Percentiles rank a stretch among this genome's conserved stretches.
phyloP scores from a whole-genome alignment of 768 basidiomycete species.

The Lactarius quietus region DNA sequence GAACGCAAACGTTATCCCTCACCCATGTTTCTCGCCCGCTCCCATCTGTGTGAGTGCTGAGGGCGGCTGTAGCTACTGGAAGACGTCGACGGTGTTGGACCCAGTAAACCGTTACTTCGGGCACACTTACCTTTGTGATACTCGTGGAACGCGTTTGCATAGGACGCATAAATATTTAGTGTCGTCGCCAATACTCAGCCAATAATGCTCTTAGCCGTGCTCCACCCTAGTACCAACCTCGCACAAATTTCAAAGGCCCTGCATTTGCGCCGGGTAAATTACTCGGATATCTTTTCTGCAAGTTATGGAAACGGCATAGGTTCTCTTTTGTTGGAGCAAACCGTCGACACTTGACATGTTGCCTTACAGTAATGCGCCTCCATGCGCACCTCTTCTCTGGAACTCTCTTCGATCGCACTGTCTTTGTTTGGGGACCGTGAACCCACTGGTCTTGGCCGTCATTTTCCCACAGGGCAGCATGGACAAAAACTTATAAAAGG shows the following conservation, averaged over 20 bases:
- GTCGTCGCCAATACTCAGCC: background rate
- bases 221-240: background rate
- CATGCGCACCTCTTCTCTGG: background rate
- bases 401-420: too few species aligned
- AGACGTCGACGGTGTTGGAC: too few species aligned
- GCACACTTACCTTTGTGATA: background rate
- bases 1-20: background rate
- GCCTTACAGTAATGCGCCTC: too few species aligned
- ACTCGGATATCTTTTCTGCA: background rate
- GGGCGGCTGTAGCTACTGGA: background rate
- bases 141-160: too few species aligned
- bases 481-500: background rate
- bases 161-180: too few species aligned
- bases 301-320: background rate
- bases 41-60: background rate
- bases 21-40: background rate
- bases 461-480: background rate
- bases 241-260: background rate
- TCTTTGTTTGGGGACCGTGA: background rate
- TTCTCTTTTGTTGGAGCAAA: background rate
- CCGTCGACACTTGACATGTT: background rate
- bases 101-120: background rate
- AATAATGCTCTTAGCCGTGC: background rate
- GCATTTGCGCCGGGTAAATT: background rate
- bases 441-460: background rate